phyloP scores from a whole-genome alignment of 371 early-diverging fungal species.

The Umbelopsis sp. region DNA sequence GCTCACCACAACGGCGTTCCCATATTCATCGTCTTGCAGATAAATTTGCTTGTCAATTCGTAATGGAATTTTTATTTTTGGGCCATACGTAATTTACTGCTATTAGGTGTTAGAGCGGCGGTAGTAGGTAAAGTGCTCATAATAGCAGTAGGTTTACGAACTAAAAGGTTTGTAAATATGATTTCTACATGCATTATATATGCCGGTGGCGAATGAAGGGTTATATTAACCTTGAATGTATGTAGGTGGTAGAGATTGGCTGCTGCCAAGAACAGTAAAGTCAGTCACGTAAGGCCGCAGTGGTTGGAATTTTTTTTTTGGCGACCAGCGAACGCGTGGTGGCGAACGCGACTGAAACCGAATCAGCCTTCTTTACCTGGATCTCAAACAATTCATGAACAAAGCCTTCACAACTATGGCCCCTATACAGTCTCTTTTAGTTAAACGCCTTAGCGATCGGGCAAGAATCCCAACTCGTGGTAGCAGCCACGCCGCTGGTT shows the following conservation, averaged over 20 bases:
- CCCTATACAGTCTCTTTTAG: slow-evolving; percentile 36
- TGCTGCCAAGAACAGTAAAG: not conserved
- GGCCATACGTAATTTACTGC: too few relatives aligned
- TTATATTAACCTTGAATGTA: too few relatives aligned
- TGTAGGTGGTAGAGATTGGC: not conserved
- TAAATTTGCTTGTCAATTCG: too few relatives aligned
- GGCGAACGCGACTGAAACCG: slow-evolving; percentile 1
- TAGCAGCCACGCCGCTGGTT: slow-evolving; percentile 87
- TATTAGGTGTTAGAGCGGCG: too few relatives aligned
- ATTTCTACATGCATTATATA: too few relatives aligned
- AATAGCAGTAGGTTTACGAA: too few relatives aligned
- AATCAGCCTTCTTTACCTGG: not conserved
- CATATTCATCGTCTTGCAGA: too few relatives aligned
- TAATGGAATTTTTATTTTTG: too few relatives aligned
- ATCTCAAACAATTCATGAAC: not conserved
- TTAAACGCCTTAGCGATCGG: slow-evolving; percentile 63
- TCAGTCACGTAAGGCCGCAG: not conserved
- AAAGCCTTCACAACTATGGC: slow-evolving; percentile 16
- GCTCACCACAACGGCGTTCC: too few relatives aligned
- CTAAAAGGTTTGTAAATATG: too few relatives aligned
- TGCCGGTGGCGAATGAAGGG: too few relatives aligned
- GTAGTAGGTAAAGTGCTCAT: too few relatives aligned
- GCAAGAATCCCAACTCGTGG: slow-evolving; percentile 86
- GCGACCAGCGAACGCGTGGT: not conserved
- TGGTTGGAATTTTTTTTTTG: not conserved